Conservation (phyloP, 441 rosid genomes). For the Adansonia gregorii region DNA sequence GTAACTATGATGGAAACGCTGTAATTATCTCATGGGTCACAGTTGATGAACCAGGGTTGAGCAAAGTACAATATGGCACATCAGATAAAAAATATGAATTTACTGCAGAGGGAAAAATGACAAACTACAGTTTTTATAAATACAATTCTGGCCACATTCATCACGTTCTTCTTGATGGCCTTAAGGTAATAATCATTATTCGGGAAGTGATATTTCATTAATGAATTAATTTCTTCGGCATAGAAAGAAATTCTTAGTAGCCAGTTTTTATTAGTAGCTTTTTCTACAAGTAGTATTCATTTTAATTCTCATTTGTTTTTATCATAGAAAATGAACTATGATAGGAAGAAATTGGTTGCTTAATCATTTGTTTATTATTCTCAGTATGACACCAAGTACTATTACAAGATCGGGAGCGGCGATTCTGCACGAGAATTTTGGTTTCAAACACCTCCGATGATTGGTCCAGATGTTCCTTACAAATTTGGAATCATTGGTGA, state of each 20-base stretch:
- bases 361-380: conserved; percentile 21
- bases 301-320: too few relatives aligned
- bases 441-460: conserved; percentile 72
- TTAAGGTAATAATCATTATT: conserved; percentile 57
- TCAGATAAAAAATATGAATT: conserved; percentile 50
- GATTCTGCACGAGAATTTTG: conserved; percentile 61
- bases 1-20: conserved; percentile 90
- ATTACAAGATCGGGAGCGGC: conserved; percentile 63
- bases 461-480: conserved; percentile 65
- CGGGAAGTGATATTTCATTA: background rate
- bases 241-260: background rate
- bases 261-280: background rate
- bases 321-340: background rate
- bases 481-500: conserved; percentile 77
- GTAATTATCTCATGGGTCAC: conserved; percentile 94
- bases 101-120: conserved; percentile 60
- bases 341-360: conserved; percentile 3
- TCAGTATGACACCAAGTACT: conserved; percentile 66
- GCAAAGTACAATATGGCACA: conserved; percentile 61
- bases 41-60: conserved; percentile 66
- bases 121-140: conserved; percentile 73
- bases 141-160: conserved; percentile 91
- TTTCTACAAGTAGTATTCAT: background rate
- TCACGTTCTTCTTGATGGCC: conserved; percentile 73
- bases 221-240: conserved; percentile 12